Evolutionary conservation across 495 filamentous ascomycete species (phyloP).

Genomic region (Neurospora sp.): DNA sequence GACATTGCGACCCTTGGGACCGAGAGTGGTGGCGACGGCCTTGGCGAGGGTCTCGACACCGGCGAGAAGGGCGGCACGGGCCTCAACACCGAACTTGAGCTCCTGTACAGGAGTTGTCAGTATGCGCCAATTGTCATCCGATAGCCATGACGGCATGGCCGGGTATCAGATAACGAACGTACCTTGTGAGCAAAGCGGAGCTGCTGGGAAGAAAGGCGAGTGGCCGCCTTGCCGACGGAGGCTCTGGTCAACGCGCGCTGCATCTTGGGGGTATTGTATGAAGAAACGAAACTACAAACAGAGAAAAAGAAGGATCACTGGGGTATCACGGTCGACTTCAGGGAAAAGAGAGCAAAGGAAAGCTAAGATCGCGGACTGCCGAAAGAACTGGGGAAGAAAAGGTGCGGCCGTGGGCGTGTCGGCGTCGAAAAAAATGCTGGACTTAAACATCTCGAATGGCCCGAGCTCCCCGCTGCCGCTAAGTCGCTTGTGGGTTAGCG

Average conservation of each 20-base stretch:
- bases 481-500: slow-evolving; percentile 14
- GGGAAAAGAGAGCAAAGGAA: slow-evolving; percentile 2
- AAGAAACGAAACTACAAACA: slow-evolving; percentile 6
- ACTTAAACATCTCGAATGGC: slow-evolving; percentile 15
- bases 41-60: slow-evolving; percentile 96
- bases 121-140: background rate
- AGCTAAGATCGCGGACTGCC: background rate
- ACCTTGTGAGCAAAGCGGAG: slow-evolving; percentile 94
- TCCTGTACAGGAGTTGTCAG: slow-evolving; percentile 47
- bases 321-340: slow-evolving; percentile 15
- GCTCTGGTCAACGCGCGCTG: slow-evolving; percentile 44
- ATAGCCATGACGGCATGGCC: slow-evolving; percentile 4
- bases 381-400: background rate
- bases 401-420: background rate
- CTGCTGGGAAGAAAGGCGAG: slow-evolving; percentile 62
- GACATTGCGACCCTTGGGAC: slow-evolving; percentile 96
- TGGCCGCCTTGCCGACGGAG: slow-evolving; percentile 49
- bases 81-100: slow-evolving; percentile 96
- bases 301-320: slow-evolving; percentile 4
- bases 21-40: slow-evolving; percentile 92
- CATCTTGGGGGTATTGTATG: slow-evolving; percentile 23
- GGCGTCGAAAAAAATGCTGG: slow-evolving; percentile 18
- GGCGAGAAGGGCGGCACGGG: slow-evolving; percentile 73
- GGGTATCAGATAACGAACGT: slow-evolving; percentile 18
- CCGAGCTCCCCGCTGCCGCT: slow-evolving; percentile 20